Conservation (phyloP, 176 grass and related monocot species). For the Microstegium vimineum region DNA sequence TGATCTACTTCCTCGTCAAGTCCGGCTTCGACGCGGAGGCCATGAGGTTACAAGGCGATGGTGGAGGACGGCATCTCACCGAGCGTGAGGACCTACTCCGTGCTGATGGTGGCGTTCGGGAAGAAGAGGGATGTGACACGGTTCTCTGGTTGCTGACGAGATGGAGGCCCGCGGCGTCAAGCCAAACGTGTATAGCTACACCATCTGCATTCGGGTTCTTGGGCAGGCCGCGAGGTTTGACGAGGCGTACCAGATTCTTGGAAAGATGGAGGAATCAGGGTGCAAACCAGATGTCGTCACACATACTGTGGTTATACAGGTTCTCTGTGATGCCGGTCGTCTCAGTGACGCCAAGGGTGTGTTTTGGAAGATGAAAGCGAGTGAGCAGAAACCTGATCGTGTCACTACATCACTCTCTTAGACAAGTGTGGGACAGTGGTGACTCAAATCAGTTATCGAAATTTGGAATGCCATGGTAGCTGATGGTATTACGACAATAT, state of each 20-base stretch:
- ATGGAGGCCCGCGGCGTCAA: slow-evolving; percentile 69
- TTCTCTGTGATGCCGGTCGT: slow-evolving; percentile 66
- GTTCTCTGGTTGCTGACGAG: slow-evolving; percentile 63
- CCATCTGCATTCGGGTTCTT: slow-evolving; percentile 85
- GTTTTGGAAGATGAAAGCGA: slow-evolving; percentile 80
- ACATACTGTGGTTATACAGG: slow-evolving; percentile 71
- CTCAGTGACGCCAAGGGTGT: slow-evolving; percentile 65
- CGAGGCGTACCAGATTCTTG: slow-evolving; percentile 51
- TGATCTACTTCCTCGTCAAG: slow-evolving; percentile 81
- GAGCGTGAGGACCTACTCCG: slow-evolving; percentile 78
- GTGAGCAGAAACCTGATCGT: slow-evolving; percentile 73
- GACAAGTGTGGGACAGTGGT: slow-evolving; percentile 77
- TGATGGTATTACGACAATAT: slow-evolving; percentile 76
- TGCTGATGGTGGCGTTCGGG: slow-evolving; percentile 71
- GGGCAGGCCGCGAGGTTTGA: slow-evolving; percentile 59
- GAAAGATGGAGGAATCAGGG: slow-evolving; percentile 61
- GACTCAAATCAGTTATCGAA: slow-evolving; percentile 53
- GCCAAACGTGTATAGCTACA: slow-evolving; percentile 93
- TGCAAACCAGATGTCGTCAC: slow-evolving; percentile 80
- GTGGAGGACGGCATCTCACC: slow-evolving; percentile 37
- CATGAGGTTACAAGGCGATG: slow-evolving; percentile 67
- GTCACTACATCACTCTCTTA: slow-evolving; percentile 86
- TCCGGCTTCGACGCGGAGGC: slow-evolving; percentile 59
- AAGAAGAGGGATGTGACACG: slow-evolving; percentile 65
- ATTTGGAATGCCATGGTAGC: slow-evolving; percentile 73